Evolutionary conservation across 768 basidiomycete genomes (phyloP).

Genomic region (Exsudoporus frostii): DNA sequence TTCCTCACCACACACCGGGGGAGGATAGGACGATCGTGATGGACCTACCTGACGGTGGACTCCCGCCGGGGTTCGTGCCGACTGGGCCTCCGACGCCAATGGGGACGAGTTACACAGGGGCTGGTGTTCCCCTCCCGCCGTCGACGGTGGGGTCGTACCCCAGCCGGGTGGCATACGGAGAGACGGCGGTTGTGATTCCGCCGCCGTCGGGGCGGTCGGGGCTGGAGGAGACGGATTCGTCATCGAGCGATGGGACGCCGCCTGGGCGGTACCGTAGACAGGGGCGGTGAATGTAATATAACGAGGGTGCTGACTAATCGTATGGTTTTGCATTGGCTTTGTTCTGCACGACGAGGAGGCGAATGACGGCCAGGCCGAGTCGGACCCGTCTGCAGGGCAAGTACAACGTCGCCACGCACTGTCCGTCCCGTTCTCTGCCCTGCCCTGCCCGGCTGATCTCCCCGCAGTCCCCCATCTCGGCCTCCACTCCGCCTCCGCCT

Average conservation of each 20-base stretch:
- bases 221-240: constrained; percentile 25
- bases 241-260: constrained; percentile 35
- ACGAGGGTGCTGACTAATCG: constrained; percentile 18
- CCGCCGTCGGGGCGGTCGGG: constrained; percentile 22
- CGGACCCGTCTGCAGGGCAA: constrained; percentile 42
- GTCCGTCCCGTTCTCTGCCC: too few relatives aligned
- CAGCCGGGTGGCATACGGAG: constrained; percentile 18
- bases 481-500: constrained; percentile 71
- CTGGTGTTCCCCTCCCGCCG: constrained; percentile 31
- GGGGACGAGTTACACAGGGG: constrained; percentile 23
- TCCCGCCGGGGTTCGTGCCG: constrained; percentile 40
- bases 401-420: constrained; percentile 54
- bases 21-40: constrained; percentile 21
- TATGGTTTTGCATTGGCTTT: neutral
- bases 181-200: constrained; percentile 27
- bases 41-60: constrained; percentile 23
- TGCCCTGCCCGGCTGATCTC: too few relatives aligned
- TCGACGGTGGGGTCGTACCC: constrained; percentile 27
- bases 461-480: constrained; percentile 81
- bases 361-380: constrained; percentile 20
- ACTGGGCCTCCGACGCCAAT: constrained; percentile 19
- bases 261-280: constrained; percentile 19
- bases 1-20: constrained; percentile 17
- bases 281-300: constrained; percentile 1
- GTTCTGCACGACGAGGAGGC: constrained; percentile 7